Base-by-base conservation (phyloP, 352 stramenopile species). In the Peronospora farinosa region DNA sequence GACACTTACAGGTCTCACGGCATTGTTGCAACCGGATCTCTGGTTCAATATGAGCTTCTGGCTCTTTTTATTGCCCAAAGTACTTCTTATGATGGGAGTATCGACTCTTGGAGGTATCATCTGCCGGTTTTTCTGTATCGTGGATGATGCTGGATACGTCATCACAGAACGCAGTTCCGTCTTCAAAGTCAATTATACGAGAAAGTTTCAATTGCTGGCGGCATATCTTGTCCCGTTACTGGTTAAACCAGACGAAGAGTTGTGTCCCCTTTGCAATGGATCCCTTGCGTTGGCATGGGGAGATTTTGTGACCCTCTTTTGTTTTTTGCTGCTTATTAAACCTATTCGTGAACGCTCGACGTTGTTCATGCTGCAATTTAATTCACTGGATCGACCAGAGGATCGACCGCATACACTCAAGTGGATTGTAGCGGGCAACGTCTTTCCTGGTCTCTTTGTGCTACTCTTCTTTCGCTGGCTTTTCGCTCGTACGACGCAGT, bases 351-450 rank as follows among this genome's bases (percentile, higher is more conserved):
- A 92, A 57, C 66, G 67, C 47, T 84, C 74, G 31, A 88, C 73
- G 56, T 77, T 92, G 43, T 88, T 90, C 57, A 92, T 92, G 82
- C 66, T 92, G 41, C 82, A 92, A 56, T 92, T 92, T 54, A 92
- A 92, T 69, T 90, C 78, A 38, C 57, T 92, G 13, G 82, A 92
- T 63, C 74, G 82, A 39, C 82, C 82, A 6, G 82, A 92, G 35
- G 82, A 92, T 47, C 73, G 82, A 40, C 82, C 82, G 28, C 66
- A 88, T 30, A 88, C 77, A 16, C 67, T 88, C 32, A 77, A 84
- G 46, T 88, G 77, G 77, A 88, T 88, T 58, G 74, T 93, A 19
- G 78, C 76, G 3, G 82, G 82, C 15, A 92, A 92, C 54, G 60
- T 88, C 33, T 84, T 86, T 46, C 76, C 79, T n/a, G 67, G 76